These are phyloP conservation scores for Trametes punicea DNA, from an alignment of 768 basidiomycete genomes.

Conservation along the genomic window DNA sequence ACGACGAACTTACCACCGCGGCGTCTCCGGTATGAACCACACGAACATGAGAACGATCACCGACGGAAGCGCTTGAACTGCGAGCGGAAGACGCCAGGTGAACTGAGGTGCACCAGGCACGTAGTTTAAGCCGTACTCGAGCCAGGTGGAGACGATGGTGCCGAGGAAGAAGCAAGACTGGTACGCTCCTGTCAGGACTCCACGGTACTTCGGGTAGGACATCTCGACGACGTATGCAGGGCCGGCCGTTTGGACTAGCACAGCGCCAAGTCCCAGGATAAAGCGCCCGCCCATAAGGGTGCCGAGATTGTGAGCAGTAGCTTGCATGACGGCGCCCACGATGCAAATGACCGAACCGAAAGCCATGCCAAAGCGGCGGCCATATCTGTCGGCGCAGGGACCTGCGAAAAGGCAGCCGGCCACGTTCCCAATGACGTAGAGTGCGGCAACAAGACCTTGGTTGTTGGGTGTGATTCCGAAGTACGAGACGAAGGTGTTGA, in stretches of 20 bases:
- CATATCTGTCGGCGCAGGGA: constrained; percentile 24
- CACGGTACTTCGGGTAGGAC: constrained; percentile 53
- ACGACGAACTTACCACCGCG: constrained; percentile 46
- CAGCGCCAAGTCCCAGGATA: constrained; percentile 38
- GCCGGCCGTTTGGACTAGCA: constrained; percentile 18
- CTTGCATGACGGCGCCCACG: constrained; percentile 56
- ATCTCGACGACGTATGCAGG: constrained; percentile 64
- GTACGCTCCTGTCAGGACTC: constrained; percentile 54
- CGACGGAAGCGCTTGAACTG: constrained; percentile 60
- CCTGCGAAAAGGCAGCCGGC: constrained; percentile 26
- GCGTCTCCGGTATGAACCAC: constrained; percentile 68
- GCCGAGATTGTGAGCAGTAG: constrained; percentile 42
- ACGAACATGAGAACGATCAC: constrained; percentile 48
- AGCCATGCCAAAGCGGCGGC: constrained; percentile 29
- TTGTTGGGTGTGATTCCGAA: constrained; percentile 27
- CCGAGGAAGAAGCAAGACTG: constrained; percentile 20
- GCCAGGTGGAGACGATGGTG: constrained; percentile 21
- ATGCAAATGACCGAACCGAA: constrained; percentile 63
- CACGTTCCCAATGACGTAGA: constrained; percentile 30
- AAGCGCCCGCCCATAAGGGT: constrained; percentile 53
- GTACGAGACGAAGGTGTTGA: constrained; percentile 25
- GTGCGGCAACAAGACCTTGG: constrained; percentile 28
- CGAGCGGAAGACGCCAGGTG: constrained; percentile 65
- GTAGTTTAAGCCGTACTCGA: constrained; percentile 46
- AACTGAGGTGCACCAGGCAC: constrained; percentile 36